phyloP scores from a whole-genome alignment of 2,329 filamentous ascomycete species.

The Spiromastix sp. region DNA sequence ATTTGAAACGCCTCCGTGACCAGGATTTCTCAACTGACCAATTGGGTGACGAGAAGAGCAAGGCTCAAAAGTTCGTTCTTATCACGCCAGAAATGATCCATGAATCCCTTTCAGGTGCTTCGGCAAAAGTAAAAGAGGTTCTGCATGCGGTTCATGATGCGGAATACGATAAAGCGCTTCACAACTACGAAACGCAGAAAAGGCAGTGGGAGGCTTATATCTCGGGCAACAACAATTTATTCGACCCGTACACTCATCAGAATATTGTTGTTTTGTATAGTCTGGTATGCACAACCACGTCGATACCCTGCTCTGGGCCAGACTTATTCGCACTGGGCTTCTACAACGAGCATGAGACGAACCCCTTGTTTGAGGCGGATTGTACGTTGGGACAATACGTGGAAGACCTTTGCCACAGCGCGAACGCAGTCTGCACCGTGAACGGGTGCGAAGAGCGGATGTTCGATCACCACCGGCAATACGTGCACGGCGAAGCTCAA shows the following conservation, averaged over 20 bases:
- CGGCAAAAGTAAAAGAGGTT: slow-evolving; percentile 82
- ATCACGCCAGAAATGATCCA: slow-evolving; percentile 96
- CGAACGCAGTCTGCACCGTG: slow-evolving; percentile 65
- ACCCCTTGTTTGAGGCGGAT: slow-evolving; percentile 63
- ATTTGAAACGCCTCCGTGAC: slow-evolving; percentile 73
- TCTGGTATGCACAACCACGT: slow-evolving; percentile 84
- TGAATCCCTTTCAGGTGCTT: slow-evolving; percentile 65
- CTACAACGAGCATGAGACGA: slow-evolving; percentile 77
- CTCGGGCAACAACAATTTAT: slow-evolving; percentile 75
- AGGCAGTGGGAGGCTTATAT: slow-evolving; percentile 95
- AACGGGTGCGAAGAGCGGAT: slow-evolving; percentile 82
- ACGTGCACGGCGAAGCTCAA: slow-evolving; percentile 91
- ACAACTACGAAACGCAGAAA: slow-evolving; percentile 90
- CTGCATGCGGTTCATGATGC: slow-evolving; percentile 91
- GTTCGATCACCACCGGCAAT: slow-evolving; percentile 88
- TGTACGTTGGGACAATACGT: slow-evolving; percentile 93
- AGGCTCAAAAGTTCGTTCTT: slow-evolving; percentile 68
- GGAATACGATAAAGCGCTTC: slow-evolving; percentile 88
- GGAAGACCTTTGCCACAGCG: slow-evolving; percentile 72
- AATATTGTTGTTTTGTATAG: slow-evolving; percentile 94
- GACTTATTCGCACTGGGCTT: slow-evolving; percentile 84
- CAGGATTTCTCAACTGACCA: slow-evolving; percentile 41
- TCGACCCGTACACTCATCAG: slow-evolving; percentile 91
- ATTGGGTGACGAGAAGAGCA: slow-evolving; percentile 50
- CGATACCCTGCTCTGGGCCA: slow-evolving; percentile 85